These are phyloP conservation scores for Pulveroboletus sp. DNA, from an alignment of 768 basidiomycete genomes.

Conservation along the genomic window DNA sequence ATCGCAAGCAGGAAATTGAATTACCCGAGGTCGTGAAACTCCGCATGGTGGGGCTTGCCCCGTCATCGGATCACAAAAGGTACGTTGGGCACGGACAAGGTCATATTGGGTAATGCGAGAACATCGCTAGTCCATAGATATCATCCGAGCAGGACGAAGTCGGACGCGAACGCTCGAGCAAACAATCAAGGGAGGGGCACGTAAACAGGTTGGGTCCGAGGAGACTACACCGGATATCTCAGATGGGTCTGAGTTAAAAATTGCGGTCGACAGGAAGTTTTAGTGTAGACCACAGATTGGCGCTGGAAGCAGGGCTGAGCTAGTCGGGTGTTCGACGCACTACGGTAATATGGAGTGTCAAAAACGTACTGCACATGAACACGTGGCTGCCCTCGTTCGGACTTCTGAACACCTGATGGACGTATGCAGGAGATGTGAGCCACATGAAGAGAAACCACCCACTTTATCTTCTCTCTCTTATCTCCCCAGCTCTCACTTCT, in stretches of 20 bases:
- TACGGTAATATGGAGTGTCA: background rate
- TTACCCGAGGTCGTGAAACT: constrained; percentile 8
- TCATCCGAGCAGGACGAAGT: constrained; percentile 1
- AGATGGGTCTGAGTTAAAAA: constrained; percentile 5
- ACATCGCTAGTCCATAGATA: constrained; percentile 5
- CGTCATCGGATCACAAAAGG: constrained; percentile 11
- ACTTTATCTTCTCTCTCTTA: constrained; percentile 28
- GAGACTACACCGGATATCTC: constrained; percentile 4
- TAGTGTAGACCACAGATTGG: background rate
- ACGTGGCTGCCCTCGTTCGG: background rate
- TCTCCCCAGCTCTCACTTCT: constrained; percentile 9
- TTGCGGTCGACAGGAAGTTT: background rate
- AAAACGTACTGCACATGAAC: background rate
- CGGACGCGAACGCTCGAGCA: constrained; percentile 5
- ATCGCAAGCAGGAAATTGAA: constrained; percentile 9
- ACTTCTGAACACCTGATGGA: background rate
- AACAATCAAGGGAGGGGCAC: constrained; percentile 1
- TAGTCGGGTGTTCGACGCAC: background rate
- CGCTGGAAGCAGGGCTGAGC: background rate
- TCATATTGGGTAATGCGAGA: constrained; percentile 10
- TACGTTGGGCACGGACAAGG: background rate
- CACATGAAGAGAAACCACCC: background rate
- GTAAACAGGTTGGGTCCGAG: constrained; percentile 1
- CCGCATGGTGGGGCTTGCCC: background rate
- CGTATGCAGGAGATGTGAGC: background rate